A percentile compares a stretch with the other conserved stretches of the same genome.
These are phyloP conservation scores for Dendrocalamus sinicus DNA, from an alignment of 176 grass and related monocot genomes.

Conservation along the genomic window DNA sequence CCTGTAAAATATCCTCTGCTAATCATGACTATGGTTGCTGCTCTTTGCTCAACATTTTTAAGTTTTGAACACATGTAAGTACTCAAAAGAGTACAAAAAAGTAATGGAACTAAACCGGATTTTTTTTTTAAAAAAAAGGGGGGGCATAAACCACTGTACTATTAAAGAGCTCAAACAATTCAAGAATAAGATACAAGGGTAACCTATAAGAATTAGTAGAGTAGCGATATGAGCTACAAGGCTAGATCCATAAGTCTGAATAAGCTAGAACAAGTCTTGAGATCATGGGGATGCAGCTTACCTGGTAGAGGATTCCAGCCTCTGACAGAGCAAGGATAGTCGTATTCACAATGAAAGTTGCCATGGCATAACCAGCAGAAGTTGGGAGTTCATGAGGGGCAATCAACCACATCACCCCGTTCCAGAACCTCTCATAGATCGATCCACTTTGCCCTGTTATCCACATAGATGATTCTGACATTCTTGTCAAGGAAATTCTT, in stretches of 20 bases:
- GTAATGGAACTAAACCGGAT: not conserved
- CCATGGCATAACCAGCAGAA: conserved; percentile 61
- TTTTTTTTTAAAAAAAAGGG: not conserved
- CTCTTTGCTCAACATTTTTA: conserved; percentile 2
- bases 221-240: not conserved
- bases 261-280: conserved; percentile 28
- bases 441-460: conserved; percentile 93
- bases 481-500: conserved; percentile 83
- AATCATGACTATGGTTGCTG: not conserved
- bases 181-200: conserved; percentile 18
- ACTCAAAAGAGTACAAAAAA: not conserved
- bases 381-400: conserved; percentile 89
- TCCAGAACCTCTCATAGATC: conserved; percentile 98
- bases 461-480: conserved; percentile 97
- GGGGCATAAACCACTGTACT: not conserved
- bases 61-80: conserved; percentile 2
- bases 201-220: not conserved
- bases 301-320: conserved; percentile 80
- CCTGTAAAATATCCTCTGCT: conserved; percentile 1
- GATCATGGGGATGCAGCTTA: conserved; percentile 47
- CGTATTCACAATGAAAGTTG: conserved; percentile 89
- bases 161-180: conserved; percentile 18
- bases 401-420: conserved; percentile 89
- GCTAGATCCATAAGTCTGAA: conserved; percentile 28
- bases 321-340: conserved; percentile 97